Evolutionary conservation across 495 filamentous ascomycete species (phyloP), one percentile per base, ranked within the genome.

Genomic region (Tuber aestivum): DNA sequence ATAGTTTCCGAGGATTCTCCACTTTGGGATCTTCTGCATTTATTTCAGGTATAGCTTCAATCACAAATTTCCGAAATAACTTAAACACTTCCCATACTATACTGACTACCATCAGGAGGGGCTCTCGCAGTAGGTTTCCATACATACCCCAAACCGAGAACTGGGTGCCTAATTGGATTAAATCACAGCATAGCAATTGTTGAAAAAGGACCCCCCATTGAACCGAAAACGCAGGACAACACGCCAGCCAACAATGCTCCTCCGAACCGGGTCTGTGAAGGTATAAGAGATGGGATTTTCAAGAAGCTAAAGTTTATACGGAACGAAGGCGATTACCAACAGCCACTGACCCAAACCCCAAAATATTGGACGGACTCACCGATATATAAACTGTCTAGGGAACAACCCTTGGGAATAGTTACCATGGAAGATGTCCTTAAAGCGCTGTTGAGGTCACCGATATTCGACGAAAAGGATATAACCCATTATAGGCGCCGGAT

Each of bases 391-490:
- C 65, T 70, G 8, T 79, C 78, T 32, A 69, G 41, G 21, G 76
- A 70, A 44, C 70, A 70, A 21, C 77, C 72, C 23, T 75, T 74
- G 56, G 78, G 78, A 35, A 79, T 79, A 56, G 41, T 79, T 71
- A 79, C 78, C 21, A 72, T 79, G 56, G 78, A 79, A 70, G 78
- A 79, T 70, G 78, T 79, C 72, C 48, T 79, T 23, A 71, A 79
- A 38, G 61, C 72, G 21, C 76, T 79, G 69, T 45, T 79, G 41
- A 76, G 78, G 37, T 79, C 78, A 68, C 45, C 76, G 23, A 79
- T 79, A 70, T 68, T 79, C 44, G 78, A 79, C 23, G 78, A 79
- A 79, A 79, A 79, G 41, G 78, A 79, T 75, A 42, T 79, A 50
- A 75, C 78, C 41, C 78, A 75, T 40, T 72, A 73, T 27, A 70